phyloP scores from a whole-genome alignment of 2,329 filamentous ascomycete species.

The Lachnum nothofagi region DNA sequence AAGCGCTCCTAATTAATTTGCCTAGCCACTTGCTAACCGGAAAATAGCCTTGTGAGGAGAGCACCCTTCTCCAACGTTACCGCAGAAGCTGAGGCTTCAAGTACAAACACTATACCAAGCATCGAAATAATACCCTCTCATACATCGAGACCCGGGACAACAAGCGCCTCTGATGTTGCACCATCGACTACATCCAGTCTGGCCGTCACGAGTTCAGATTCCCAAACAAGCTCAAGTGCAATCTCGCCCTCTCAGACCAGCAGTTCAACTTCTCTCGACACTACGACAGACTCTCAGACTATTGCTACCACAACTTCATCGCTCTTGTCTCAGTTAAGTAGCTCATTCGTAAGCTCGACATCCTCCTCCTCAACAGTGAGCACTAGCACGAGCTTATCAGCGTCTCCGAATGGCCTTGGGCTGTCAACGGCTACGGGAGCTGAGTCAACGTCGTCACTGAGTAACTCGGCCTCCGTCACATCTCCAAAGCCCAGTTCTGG shows the following conservation, averaged over 20 bases:
- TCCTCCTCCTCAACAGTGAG: neutral
- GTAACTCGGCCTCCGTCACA: neutral
- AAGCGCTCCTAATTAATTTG: constrained; percentile 3
- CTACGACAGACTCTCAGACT: neutral
- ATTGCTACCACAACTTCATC: neutral
- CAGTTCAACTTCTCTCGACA: neutral
- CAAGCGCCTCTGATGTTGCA: neutral
- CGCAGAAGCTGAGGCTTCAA: neutral
- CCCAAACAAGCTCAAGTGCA: neutral
- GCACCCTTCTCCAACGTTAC: constrained; percentile 1
- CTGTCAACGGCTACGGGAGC: neutral
- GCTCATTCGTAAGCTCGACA: neutral
- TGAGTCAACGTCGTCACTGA: neutral
- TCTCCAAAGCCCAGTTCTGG: neutral
- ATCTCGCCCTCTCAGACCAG: neutral
- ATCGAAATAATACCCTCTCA: neutral
- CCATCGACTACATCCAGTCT: neutral
- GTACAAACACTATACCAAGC: neutral
- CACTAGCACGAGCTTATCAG: neutral
- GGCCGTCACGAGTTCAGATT: neutral
- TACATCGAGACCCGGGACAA: neutral
- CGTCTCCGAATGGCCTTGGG: neutral
- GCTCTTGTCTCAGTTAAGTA: neutral
- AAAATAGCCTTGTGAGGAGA: neutral
- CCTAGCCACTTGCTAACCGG: constrained; percentile 3